Base-by-base conservation (phyloP, 176 grass and related monocot genomes). In the Luzula sylvatica region DNA sequence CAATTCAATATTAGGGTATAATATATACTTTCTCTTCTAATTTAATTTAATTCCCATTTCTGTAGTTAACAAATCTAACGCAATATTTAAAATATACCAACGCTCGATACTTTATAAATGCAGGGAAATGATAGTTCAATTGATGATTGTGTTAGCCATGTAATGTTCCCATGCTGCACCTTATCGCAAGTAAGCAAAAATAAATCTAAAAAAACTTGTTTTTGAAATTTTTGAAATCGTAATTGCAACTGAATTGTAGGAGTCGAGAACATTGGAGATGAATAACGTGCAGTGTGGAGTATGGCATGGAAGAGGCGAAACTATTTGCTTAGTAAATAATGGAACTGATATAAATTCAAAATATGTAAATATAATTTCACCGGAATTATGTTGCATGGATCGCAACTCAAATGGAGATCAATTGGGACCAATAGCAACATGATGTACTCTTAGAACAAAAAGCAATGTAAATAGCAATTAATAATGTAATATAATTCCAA, bases 211-310 rank as follows among this genome's bases (percentile, higher is more conserved):
- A 26, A 43, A n/a, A n/a, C n/a, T n/a, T n/a, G n/a, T n/a, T n/a
- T n/a, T n/a, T n/a, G n/a, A n/a, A n/a, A n/a, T n/a, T n/a, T n/a
- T 71, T 83, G 18, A 67, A 25, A 2, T 22, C 21, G 53, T 53
- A 40, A 2, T 42, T 60, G 45, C 9, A 18, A 42, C 70, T 72
- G 50, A 54, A 74, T 50, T 68, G 56, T 68, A 98, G 92, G 92
- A 98, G 61, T 83, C 86, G 2, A 82, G 86, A 53, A 98, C 86
- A 7, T 64, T 98, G 53, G 92, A 98, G 75, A 98, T 90, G 78
- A 98, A 98, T 52, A 90, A 98, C 67, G 92, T 98, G 32, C 92
- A 98, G 12, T 76, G 75, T 50, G 86, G 92, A 40, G 58, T 98
- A 26, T 98, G 92, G 92, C 92, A 98, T 15, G 92, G 92, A 27